Evolutionary conservation across 2,329 filamentous ascomycete species (phyloP).

Genomic region (Aspergillus glaucus): DNA sequence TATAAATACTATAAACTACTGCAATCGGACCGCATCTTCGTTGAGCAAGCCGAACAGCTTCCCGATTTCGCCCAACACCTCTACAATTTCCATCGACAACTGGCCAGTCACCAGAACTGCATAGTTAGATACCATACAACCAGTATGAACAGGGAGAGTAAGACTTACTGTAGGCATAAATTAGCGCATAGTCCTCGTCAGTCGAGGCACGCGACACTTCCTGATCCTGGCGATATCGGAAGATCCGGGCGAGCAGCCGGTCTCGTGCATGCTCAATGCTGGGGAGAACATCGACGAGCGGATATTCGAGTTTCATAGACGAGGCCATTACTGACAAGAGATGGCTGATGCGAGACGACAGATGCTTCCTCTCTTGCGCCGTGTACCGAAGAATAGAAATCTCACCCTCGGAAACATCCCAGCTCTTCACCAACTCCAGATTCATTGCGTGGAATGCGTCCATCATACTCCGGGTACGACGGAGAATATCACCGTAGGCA

Average conservation of each 20-base stretch:
- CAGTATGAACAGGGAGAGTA: neutral
- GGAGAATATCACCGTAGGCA: conserved; percentile 67
- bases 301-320: conserved; percentile 90
- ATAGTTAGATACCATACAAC: conserved; percentile 1
- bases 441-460: conserved; percentile 97
- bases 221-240: conserved; percentile 72
- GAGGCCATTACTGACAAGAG: conserved; percentile 80
- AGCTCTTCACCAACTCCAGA: conserved; percentile 76
- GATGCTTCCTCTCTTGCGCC: conserved; percentile 65
- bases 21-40: conserved; percentile 55
- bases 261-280: conserved; percentile 76
- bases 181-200: conserved; percentile 71
- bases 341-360: conserved; percentile 88
- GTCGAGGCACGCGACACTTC: conserved; percentile 40
- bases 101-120: conserved; percentile 58
- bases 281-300: conserved; percentile 80
- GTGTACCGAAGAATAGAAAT: conserved; percentile 75
- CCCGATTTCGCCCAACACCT: conserved; percentile 51
- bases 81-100: conserved; percentile 49
- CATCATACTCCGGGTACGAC: conserved; percentile 74
- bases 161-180: conserved; percentile 76
- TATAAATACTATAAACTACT: conserved; percentile 1
- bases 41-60: conserved; percentile 56
- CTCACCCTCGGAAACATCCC: conserved; percentile 70
- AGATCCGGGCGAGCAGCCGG: conserved; percentile 76